These are phyloP conservation scores for Centaurea solstitialis DNA, from an alignment of 129 eudicot species.

Conservation along the genomic window DNA sequence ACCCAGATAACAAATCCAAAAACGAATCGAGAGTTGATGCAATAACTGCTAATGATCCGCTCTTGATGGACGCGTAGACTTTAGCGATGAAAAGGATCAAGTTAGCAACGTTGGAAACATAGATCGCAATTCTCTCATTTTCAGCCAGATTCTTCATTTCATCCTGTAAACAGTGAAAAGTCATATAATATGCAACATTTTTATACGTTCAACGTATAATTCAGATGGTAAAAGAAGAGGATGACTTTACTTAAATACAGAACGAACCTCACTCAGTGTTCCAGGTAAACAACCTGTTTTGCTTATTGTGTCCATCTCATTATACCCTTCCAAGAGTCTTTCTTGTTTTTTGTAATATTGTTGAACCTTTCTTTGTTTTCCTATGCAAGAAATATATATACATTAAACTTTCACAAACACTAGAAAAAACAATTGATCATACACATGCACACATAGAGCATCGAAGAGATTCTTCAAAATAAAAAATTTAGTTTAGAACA, in stretches of 20 bases:
- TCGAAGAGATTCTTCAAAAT: too few species aligned
- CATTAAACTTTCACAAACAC: not conserved
- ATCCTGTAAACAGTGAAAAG: conserved; percentile 41
- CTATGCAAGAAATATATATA: conserved; percentile 26
- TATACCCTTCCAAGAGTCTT: conserved; percentile 76
- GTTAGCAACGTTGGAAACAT: conserved; percentile 70
- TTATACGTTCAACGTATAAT: not conserved
- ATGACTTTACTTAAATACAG: not conserved
- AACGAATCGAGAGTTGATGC: conserved; percentile 91
- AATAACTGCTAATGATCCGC: conserved; percentile 88
- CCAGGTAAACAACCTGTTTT: conserved; percentile 63
- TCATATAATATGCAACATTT: too few species aligned
- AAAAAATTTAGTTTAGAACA: too few species aligned
- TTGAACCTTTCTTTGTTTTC: conserved; percentile 59
- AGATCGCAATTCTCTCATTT: conserved; percentile 71
- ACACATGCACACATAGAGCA: too few species aligned
- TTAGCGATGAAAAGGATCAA: conserved; percentile 75
- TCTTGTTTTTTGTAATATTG: conserved; percentile 84
- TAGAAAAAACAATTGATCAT: too few species aligned
- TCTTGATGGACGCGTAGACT: conserved; percentile 75
- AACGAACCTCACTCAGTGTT: conserved; percentile 65
- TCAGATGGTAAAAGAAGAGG: not conserved
- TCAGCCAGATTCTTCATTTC: conserved; percentile 71
- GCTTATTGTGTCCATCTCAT: conserved; percentile 83
- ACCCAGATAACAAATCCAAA: conserved; percentile 81